These are phyloP conservation scores for Knufia petricola DNA, from an alignment of 2,329 filamentous ascomycete genomes.

Conservation along the genomic window DNA sequence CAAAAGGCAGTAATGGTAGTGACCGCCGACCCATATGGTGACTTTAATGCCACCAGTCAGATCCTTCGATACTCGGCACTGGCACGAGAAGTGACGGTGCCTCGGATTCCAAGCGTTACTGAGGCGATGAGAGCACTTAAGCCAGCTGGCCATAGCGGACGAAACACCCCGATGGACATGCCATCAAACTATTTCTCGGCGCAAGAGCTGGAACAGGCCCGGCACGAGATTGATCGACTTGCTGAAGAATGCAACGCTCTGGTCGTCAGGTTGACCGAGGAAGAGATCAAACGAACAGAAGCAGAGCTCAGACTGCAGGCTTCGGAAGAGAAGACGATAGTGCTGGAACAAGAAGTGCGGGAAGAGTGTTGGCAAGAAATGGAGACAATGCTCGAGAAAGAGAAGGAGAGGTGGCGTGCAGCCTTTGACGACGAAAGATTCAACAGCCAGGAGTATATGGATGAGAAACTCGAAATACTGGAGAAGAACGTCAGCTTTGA, in stretches of 20 bases:
- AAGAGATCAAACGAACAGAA: constrained; percentile 59
- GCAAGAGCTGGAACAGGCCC: constrained; percentile 72
- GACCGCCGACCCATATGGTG: constrained; percentile 81
- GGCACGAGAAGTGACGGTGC: constrained; percentile 84
- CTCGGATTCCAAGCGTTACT: constrained; percentile 73
- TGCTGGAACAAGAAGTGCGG: constrained; percentile 72
- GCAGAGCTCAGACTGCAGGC: constrained; percentile 64
- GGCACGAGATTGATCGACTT: constrained; percentile 71
- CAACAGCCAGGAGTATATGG: constrained; percentile 67
- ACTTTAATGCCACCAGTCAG: constrained; percentile 94
- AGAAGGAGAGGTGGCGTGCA: constrained; percentile 71
- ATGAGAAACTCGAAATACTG: constrained; percentile 74
- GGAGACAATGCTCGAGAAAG: constrained; percentile 63
- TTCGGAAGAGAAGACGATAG: constrained; percentile 54
- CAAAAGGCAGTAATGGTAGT: constrained; percentile 95
- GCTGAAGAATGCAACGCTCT: constrained; percentile 67
- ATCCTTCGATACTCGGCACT: constrained; percentile 91
- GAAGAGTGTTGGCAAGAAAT: constrained; percentile 86
- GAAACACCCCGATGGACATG: constrained; percentile 38
- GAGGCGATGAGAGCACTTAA: constrained; percentile 48
- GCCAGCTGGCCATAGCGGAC: constrained; percentile 26
- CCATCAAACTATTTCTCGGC: constrained; percentile 39
- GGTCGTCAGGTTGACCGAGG: constrained; percentile 57
- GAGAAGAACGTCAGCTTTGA: constrained; percentile 34
- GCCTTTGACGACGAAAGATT: constrained; percentile 61